Evolutionary conservation across 2,329 filamentous ascomycete genomes (phyloP).

Genomic region (Fusarium agapanthi): DNA sequence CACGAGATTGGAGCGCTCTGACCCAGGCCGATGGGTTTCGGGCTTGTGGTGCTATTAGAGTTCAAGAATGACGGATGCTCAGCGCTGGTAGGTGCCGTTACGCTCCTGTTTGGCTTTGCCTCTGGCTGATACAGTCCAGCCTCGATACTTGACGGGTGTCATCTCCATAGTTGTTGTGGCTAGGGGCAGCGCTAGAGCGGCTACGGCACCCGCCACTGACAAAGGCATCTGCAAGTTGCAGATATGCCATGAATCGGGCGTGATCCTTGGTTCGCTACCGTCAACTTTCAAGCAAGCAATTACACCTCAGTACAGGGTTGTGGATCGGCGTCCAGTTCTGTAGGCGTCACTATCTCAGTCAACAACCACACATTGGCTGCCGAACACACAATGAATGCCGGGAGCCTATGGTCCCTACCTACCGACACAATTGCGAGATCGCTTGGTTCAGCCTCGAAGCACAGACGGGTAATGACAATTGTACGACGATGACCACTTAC

Average conservation of each 20-base stretch:
- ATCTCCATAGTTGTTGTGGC: conserved; percentile 37
- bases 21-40: conserved; percentile 42
- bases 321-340: conserved; percentile 18
- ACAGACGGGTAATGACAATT: neutral
- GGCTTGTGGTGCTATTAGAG: conserved; percentile 37
- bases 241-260: conserved; percentile 34
- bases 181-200: conserved; percentile 41
- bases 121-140: conserved; percentile 23
- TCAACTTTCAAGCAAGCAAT: conserved; percentile 20
- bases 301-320: conserved; percentile 32
- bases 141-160: conserved; percentile 40
- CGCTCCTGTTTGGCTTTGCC: conserved; percentile 26
- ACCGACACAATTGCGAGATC: neutral
- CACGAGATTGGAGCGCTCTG: conserved; percentile 41
- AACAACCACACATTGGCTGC: conserved; percentile 26
- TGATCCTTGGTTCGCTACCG: conserved; percentile 31
- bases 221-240: conserved; percentile 37
- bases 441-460: conserved; percentile 9
- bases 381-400: conserved; percentile 31
- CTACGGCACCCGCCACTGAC: conserved; percentile 42
- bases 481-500: neutral
- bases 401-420: conserved; percentile 1
- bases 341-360: neutral
- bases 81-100: conserved; percentile 25
- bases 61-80: conserved; percentile 36